Percentiles rank a stretch among this genome's conserved stretches.
Evolutionary conservation across 2,329 filamentous ascomycete genomes (phyloP).

Genomic region (Trichoderma lentiforme): DNA sequence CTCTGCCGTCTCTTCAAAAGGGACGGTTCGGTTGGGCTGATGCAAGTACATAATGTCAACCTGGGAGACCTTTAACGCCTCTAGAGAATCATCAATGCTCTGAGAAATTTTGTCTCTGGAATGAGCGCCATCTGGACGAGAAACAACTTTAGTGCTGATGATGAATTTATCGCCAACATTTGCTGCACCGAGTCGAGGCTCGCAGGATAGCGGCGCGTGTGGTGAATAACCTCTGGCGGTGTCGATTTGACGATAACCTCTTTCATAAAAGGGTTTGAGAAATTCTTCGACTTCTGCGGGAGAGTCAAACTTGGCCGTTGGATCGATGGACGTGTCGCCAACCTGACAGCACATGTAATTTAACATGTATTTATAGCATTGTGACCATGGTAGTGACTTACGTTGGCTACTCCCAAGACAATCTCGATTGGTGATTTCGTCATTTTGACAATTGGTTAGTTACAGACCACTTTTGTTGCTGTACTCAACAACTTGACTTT

Average conservation of each 20-base stretch:
- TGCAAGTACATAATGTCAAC: slow-evolving; percentile 11
- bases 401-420: slow-evolving; percentile 4
- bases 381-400: neutral
- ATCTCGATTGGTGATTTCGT: slow-evolving; percentile 10
- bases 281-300: slow-evolving; percentile 26
- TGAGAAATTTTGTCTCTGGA: slow-evolving; percentile 27
- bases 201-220: slow-evolving; percentile 26
- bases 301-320: slow-evolving; percentile 24
- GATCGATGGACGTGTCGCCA: slow-evolving; percentile 24
- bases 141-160: slow-evolving; percentile 37
- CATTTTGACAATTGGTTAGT: neutral
- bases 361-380: neutral
- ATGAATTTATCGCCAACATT: slow-evolving; percentile 28
- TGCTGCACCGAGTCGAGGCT: slow-evolving; percentile 31
- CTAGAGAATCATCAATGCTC: slow-evolving; percentile 33
- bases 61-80: slow-evolving; percentile 23
- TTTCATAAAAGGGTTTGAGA: slow-evolving; percentile 3
- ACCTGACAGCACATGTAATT: slow-evolving; percentile 16
- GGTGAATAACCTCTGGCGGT: slow-evolving; percentile 11
- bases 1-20: slow-evolving; percentile 12
- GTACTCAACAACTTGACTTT: neutral
- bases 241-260: slow-evolving; percentile 9
- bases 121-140: slow-evolving; percentile 27
- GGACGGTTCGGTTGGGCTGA: neutral
- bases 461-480: neutral